Conservation (phyloP, 2,329 filamentous ascomycete genomes). For the Scortechinia acanthostroma region DNA sequence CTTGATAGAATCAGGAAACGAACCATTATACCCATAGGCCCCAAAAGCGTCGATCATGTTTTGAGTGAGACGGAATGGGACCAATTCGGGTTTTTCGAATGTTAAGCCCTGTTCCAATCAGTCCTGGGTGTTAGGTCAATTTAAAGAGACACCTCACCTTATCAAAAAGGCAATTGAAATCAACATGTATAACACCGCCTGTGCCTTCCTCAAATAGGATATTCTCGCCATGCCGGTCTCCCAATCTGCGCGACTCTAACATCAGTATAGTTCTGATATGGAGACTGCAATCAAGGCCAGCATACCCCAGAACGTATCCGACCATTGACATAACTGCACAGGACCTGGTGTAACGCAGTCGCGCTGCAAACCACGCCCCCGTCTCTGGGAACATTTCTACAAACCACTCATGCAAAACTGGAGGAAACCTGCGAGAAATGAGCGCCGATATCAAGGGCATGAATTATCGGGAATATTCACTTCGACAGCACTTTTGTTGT, state of each 20-base stretch:
- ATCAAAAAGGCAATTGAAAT: constrained; percentile 71
- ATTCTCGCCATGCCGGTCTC: constrained; percentile 66
- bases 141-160: constrained; percentile 24
- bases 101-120: constrained; percentile 36
- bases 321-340: constrained; percentile 68
- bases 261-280: no score
- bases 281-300: no score
- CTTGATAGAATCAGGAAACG: background rate
- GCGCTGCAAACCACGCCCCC: constrained; percentile 57
- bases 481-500: constrained; percentile 19
- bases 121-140: background rate
- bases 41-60: constrained; percentile 70
- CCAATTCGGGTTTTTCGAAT: constrained; percentile 64
- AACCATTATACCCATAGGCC: constrained; percentile 52
- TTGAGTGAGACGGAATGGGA: constrained; percentile 64
- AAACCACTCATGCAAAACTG: constrained; percentile 65
- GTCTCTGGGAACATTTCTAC: constrained; percentile 63
- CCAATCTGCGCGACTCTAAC: no score
- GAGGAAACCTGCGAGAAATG: constrained; percentile 33
- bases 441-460: background rate
- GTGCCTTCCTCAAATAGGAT: constrained; percentile 61
- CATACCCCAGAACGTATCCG: constrained; percentile 48
- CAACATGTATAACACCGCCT: constrained; percentile 62
- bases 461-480: background rate
- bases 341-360: constrained; percentile 58